Evolutionary conservation across 495 filamentous ascomycete genomes (phyloP).

Genomic region (Penicillium bialowiezense): DNA sequence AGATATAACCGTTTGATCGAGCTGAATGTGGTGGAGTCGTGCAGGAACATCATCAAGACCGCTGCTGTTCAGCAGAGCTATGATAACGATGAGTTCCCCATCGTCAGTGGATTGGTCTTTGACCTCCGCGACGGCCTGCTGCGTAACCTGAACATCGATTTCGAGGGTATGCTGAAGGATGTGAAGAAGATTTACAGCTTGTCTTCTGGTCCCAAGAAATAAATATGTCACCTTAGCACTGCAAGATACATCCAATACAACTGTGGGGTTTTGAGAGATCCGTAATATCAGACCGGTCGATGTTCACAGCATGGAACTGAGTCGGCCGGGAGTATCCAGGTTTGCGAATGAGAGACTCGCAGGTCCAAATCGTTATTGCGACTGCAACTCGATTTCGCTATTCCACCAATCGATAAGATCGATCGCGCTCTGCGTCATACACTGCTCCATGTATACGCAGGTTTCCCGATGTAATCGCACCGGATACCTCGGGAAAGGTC

Average conservation of each 20-base stretch:
- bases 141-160: conserved; percentile 49
- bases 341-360: too few relatives aligned
- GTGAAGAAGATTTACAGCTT: conserved; percentile 36
- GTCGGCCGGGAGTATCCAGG: too few relatives aligned
- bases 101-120: conserved; percentile 69
- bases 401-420: conserved; percentile 5
- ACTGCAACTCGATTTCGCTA: too few relatives aligned
- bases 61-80: conserved; percentile 61
- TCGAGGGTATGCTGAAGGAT: conserved; percentile 23
- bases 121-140: conserved; percentile 58
- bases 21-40: conserved; percentile 63
- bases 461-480: conserved; percentile 9
- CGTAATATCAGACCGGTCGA: too few relatives aligned
- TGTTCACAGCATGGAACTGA: too few relatives aligned
- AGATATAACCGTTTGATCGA: conserved; percentile 57
- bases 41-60: conserved; percentile 59
- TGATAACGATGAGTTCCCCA: conserved; percentile 55
- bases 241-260: too few relatives aligned
- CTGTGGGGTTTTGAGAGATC: too few relatives aligned
- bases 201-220: not conserved
- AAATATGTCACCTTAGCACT: too few relatives aligned
- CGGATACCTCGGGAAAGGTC: conserved; percentile 12
- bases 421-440: conserved; percentile 13
- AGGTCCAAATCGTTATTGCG: too few relatives aligned
- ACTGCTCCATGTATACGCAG: conserved; percentile 23